These are phyloP conservation scores for Sarocladium oryzae DNA, from an alignment of 2,329 filamentous ascomycete genomes.

Conservation along the genomic window DNA sequence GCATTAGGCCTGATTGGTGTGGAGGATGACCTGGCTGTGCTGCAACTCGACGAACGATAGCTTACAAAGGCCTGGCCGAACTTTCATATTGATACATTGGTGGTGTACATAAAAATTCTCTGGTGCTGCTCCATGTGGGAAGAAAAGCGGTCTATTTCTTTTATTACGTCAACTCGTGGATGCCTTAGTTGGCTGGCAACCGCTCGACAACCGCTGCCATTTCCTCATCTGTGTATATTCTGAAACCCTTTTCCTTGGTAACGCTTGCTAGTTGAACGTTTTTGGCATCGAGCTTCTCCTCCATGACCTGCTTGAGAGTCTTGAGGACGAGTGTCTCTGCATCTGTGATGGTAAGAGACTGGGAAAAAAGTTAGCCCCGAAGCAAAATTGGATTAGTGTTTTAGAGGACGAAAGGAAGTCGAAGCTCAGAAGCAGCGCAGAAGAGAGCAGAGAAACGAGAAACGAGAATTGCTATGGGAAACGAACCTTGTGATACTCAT, in stretches of 20 bases:
- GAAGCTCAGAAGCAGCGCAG: too few relatives aligned
- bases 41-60: constrained; percentile 45
- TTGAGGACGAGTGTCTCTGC: constrained; percentile 94
- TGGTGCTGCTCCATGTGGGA: not conserved
- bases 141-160: constrained; percentile 11
- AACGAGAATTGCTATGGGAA: not conserved
- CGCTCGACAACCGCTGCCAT: constrained; percentile 90
- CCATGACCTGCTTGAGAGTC: constrained; percentile 99
- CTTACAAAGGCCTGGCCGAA: not conserved
- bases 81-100: constrained; percentile 7
- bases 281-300: constrained; percentile 98
- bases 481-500: constrained; percentile 86
- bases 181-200: constrained; percentile 57
- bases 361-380: too few relatives aligned
- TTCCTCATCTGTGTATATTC: constrained; percentile 96
- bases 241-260: constrained; percentile 95
- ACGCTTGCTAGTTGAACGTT: constrained; percentile 98
- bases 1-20: constrained; percentile 72
- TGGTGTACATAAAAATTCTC: constrained; percentile 5
- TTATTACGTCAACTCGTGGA: constrained; percentile 8
- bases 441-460: too few relatives aligned
- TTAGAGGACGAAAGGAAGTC: too few relatives aligned
- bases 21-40: constrained; percentile 65
- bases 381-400: too few relatives aligned
- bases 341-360: constrained; percentile 85